Percentiles rank a stretch among this genome's conserved stretches.
These are phyloP conservation scores for Ophiostoma montium DNA, from an alignment of 2,329 filamentous ascomycete genomes.

Conservation along the genomic window DNA sequence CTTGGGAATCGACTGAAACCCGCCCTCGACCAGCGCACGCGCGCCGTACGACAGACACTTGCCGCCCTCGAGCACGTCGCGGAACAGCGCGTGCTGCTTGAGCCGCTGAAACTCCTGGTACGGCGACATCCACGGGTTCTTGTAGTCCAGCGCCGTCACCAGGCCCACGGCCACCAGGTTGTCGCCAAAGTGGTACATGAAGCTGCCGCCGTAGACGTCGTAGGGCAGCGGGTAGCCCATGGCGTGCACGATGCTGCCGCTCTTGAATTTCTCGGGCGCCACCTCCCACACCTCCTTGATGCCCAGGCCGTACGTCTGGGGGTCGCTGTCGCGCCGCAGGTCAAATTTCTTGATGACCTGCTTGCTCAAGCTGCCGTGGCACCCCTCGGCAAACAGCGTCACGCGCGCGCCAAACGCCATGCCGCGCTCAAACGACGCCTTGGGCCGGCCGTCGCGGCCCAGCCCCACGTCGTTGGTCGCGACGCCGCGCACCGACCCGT, in stretches of 20 bases:
- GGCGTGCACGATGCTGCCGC: constrained; percentile 73
- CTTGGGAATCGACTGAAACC: constrained; percentile 95
- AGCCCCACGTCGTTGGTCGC: constrained; percentile 93
- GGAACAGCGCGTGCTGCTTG: constrained; percentile 93
- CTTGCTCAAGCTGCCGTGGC: constrained; percentile 89
- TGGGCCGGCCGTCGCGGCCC: constrained; percentile 65
- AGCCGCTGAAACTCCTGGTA: constrained; percentile 97
- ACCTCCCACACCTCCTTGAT: constrained; percentile 98
- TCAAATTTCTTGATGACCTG: constrained; percentile 92
- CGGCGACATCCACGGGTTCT: constrained; percentile 90
- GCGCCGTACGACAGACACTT: constrained; percentile 97
- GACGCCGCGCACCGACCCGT: constrained; percentile 84
- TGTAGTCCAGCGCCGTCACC: constrained; percentile 87
- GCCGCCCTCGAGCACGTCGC: constrained; percentile 74
- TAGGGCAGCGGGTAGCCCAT: constrained; percentile 82
- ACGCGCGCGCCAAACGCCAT: constrained; percentile 96
- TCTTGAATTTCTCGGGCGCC: constrained; percentile 78
- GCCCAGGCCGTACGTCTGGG: constrained; percentile 88
- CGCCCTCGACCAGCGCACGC: constrained; percentile 80
- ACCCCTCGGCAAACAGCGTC: constrained; percentile 87
- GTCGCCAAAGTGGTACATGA: constrained; percentile 98
- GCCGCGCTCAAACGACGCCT: constrained; percentile 83
- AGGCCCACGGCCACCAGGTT: constrained; percentile 88
- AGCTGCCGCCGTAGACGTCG: constrained; percentile 93
- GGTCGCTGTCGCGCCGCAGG: constrained; percentile 72